Conservation (phyloP, 106 monocot species). For the Xerophyta viscosa region DNA sequence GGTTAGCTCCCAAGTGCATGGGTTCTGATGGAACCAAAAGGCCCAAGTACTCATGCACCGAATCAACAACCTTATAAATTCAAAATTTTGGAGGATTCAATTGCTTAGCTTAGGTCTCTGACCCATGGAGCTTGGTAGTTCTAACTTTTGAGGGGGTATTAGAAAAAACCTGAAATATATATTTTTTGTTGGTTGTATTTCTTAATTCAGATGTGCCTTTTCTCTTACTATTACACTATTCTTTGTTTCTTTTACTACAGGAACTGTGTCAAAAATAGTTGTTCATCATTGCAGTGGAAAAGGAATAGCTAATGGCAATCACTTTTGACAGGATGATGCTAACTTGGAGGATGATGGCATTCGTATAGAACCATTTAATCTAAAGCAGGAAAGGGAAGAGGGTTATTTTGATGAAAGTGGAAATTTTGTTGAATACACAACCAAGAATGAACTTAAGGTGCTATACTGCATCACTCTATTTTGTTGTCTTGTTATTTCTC, state of each 20-base stretch:
- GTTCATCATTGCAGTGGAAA: not conserved
- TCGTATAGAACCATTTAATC: slow-evolving; percentile 84
- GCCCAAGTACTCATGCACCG: too few species aligned
- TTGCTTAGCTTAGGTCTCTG: too few species aligned
- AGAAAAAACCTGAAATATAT: not conserved
- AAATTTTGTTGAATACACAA: slow-evolving; percentile 84
- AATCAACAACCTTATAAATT: too few species aligned
- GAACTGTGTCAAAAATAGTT: not conserved
- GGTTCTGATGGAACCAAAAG: too few species aligned
- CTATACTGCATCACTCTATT: not conserved
- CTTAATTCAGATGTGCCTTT: not conserved
- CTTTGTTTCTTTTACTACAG: not conserved
- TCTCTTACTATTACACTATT: too few species aligned
- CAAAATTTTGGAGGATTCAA: too few species aligned
- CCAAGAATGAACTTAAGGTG: slow-evolving; percentile 75
- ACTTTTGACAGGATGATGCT: slow-evolving; percentile 56
- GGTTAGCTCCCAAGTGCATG: too few species aligned
- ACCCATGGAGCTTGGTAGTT: too few species aligned
- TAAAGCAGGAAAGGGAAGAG: slow-evolving; percentile 90
- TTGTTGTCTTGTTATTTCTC: too few species aligned
- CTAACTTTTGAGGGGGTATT: too few species aligned
- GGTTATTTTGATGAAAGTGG: slow-evolving; percentile 94
- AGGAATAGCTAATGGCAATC: slow-evolving; percentile 3
- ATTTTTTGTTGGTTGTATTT: not conserved
- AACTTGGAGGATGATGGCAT: slow-evolving; percentile 81